Evolutionary conservation across 495 filamentous ascomycete species (phyloP).

Genomic region (Penicillium robsamsonii): DNA sequence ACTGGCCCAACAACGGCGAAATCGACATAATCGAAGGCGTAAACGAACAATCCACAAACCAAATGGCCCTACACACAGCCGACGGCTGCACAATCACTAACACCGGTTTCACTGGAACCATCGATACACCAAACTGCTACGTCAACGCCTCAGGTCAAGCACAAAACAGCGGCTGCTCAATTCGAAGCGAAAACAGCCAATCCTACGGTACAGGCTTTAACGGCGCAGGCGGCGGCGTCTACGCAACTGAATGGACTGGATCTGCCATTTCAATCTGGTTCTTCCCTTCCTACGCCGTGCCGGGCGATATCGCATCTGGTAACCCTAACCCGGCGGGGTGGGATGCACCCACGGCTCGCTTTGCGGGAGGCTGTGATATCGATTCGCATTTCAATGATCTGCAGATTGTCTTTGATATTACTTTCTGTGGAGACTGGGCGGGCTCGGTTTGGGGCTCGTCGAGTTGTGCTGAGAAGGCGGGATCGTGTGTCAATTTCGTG

Average conservation of each 20-base stretch:
- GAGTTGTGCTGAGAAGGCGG: constrained; percentile 36
- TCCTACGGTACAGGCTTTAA: constrained; percentile 61
- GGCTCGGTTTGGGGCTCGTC: constrained; percentile 41
- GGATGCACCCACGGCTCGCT: constrained; percentile 58
- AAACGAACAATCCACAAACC: constrained; percentile 53
- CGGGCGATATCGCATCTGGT: constrained; percentile 48
- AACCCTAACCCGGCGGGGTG: constrained; percentile 58
- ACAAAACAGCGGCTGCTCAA: constrained; percentile 55
- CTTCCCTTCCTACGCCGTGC: constrained; percentile 50
- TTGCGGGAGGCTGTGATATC: constrained; percentile 60
- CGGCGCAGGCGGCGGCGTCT: constrained; percentile 54
- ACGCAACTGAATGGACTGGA: constrained; percentile 62
- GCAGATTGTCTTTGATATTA: constrained; percentile 66
- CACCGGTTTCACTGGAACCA: constrained; percentile 42
- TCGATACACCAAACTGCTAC: constrained; percentile 51
- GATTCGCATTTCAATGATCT: constrained; percentile 58
- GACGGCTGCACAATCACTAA: constrained; percentile 55
- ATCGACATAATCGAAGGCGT: constrained; percentile 75
- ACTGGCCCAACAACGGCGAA: constrained; percentile 70
- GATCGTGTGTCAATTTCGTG: constrained; percentile 60
- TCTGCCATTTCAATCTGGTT: constrained; percentile 62
- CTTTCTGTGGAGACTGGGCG: constrained; percentile 68
- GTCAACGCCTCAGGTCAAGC: constrained; percentile 44
- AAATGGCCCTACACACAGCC: constrained; percentile 66
- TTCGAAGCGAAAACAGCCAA: constrained; percentile 31